Percentiles rank a stretch among this genome's conserved stretches.
Evolutionary conservation across 2,329 filamentous ascomycete species (phyloP).

Genomic region (Fusarium mangiferae): DNA sequence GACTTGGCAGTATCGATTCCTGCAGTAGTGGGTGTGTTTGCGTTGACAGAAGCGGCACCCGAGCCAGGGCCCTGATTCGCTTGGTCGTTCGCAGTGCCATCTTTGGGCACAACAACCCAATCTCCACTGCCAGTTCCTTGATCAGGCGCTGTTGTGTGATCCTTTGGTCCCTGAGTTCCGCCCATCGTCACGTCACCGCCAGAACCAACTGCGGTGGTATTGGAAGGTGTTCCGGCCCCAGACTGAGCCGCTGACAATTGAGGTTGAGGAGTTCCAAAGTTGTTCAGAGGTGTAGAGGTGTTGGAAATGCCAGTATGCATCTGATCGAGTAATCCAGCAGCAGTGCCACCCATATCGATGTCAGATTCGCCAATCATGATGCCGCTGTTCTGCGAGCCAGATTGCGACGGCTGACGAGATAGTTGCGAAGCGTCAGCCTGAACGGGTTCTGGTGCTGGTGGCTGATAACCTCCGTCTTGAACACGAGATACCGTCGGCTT

Average conservation of each 20-base stretch:
- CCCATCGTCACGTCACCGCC: conserved; percentile 61
- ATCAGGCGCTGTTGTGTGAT: conserved; percentile 57
- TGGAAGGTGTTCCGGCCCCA: conserved; percentile 65
- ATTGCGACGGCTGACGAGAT: conserved; percentile 65
- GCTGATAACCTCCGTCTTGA: conserved; percentile 80
- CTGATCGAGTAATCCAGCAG: conserved; percentile 73
- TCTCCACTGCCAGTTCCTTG: conserved; percentile 68
- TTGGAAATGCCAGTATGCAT: conserved; percentile 72
- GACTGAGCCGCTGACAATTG: conserved; percentile 67
- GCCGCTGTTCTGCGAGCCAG: conserved; percentile 66
- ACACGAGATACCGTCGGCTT: conserved; percentile 75
- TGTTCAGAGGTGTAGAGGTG: conserved; percentile 69
- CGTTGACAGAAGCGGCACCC: conserved; percentile 27
- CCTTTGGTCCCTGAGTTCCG: conserved; percentile 55
- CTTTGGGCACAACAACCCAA: conserved; percentile 80
- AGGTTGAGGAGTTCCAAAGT: conserved; percentile 69
- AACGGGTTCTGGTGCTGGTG: conserved; percentile 62
- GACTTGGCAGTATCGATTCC: conserved; percentile 38
- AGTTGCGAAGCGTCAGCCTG: conserved; percentile 50
- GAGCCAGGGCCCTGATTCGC: conserved; percentile 26
- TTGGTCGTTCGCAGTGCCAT: conserved; percentile 57
- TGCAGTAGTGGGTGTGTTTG: conserved; percentile 47
- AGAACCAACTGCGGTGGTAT: conserved; percentile 57
- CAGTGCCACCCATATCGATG: conserved; percentile 72
- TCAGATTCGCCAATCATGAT: conserved; percentile 69